These are phyloP conservation scores for Podaxis sp. DNA, from an alignment of 768 basidiomycete species.

Conservation along the genomic window DNA sequence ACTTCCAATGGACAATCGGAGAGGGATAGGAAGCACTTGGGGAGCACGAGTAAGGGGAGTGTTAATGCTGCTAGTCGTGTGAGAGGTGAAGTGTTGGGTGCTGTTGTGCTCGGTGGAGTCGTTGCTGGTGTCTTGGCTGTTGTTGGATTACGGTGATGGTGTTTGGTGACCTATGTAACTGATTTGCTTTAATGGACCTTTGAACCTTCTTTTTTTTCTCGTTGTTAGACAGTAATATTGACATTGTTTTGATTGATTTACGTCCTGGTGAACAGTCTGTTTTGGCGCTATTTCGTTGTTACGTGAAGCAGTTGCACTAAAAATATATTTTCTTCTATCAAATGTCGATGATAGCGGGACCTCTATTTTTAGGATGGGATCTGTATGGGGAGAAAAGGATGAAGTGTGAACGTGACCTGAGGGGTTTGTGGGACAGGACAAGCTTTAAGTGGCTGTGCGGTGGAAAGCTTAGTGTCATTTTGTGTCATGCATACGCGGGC, in stretches of 20 bases:
- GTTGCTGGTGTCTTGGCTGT: constrained; percentile 4
- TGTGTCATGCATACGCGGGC: not conserved
- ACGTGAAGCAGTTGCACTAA: not conserved
- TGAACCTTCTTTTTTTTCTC: not conserved
- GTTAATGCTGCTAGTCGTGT: constrained; percentile 16
- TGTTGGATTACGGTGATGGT: constrained; percentile 12
- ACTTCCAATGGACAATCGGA: constrained; percentile 48
- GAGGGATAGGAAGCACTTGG: constrained; percentile 17
- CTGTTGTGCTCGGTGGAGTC: constrained; percentile 10
- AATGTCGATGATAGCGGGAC: not conserved
- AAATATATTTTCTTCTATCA: not conserved
- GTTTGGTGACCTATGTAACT: not conserved
- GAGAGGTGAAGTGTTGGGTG: not conserved
- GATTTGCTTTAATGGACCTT: not conserved
- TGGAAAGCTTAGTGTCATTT: not conserved
- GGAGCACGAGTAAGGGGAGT: constrained; percentile 27
- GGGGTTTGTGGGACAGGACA: not conserved
- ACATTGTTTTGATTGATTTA: not conserved
- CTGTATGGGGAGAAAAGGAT: not conserved
- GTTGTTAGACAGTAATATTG: not conserved
- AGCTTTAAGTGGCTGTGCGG: not conserved
- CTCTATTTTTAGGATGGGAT: not conserved
- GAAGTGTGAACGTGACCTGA: not conserved
- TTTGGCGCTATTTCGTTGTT: not conserved
- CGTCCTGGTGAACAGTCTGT: not conserved